Evolutionary conservation across 1,139 yeast species (phyloP).

Genomic region (Arxiozyma telluris): DNA sequence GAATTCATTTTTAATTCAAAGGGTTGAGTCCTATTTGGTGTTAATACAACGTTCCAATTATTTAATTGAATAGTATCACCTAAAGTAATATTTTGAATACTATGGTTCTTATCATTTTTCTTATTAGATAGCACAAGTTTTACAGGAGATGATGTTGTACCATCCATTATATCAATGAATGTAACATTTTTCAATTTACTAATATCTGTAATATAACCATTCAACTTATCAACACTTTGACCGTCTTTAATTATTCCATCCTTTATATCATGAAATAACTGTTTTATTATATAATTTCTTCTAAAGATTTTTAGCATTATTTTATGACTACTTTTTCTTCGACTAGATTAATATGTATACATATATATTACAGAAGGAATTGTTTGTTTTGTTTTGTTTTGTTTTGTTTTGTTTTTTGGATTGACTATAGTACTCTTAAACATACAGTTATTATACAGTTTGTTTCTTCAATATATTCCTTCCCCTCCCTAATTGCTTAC

Average conservation of each 20-base stretch:
- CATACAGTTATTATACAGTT: no score
- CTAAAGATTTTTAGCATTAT: neutral
- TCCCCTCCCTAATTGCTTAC: no score
- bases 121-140: slow-evolving; percentile 48
- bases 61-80: slow-evolving; percentile 36
- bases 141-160: slow-evolving; percentile 47
- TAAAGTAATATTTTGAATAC: slow-evolving; percentile 17
- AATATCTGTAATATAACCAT: slow-evolving; percentile 71
- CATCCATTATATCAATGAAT: slow-evolving; percentile 74
- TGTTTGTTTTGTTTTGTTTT: no score
- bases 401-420: no score
- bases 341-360: no score
- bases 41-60: slow-evolving; percentile 21
- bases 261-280: slow-evolving; percentile 1
- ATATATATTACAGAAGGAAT: no score
- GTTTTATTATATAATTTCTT: slow-evolving; percentile 2
- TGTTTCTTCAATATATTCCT: no score
- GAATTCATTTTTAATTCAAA: slow-evolving; percentile 39
- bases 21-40: slow-evolving; percentile 33
- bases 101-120: slow-evolving; percentile 15
- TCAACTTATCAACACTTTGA: slow-evolving; percentile 10
- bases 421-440: no score
- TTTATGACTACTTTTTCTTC: no score
- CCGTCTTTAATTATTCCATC: neutral
- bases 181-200: slow-evolving; percentile 67